These are phyloP conservation scores for Phlyctochytrium bullatum DNA, from an alignment of 192 early-diverging fungal species.

Conservation along the genomic window DNA sequence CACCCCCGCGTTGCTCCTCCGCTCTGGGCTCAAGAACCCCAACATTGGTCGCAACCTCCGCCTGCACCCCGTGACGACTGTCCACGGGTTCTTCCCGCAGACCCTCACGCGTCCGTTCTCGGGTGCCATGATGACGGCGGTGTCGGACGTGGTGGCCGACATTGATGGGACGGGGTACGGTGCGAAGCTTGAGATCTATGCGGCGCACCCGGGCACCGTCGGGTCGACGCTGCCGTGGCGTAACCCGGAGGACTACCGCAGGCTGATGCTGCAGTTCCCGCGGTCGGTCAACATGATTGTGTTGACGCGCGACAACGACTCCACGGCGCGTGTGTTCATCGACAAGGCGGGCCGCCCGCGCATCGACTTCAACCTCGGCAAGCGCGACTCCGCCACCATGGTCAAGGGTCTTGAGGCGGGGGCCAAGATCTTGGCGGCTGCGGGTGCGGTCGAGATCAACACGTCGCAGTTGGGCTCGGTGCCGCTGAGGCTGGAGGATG, in stretches of 20 bases:
- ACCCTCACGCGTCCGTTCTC: slow-evolving; percentile 32
- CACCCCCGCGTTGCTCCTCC: slow-evolving; percentile 59
- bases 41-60: slow-evolving; percentile 66
- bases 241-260: slow-evolving; percentile 47
- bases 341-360: slow-evolving; percentile 41
- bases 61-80: slow-evolving; percentile 59
- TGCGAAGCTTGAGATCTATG: slow-evolving; percentile 61
- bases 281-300: slow-evolving; percentile 50
- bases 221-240: slow-evolving; percentile 47
- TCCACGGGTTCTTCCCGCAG: slow-evolving; percentile 66
- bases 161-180: slow-evolving; percentile 64
- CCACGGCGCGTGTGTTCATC: slow-evolving; percentile 36
- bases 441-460: slow-evolving; percentile 57
- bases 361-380: slow-evolving; percentile 53
- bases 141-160: slow-evolving; percentile 56
- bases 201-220: slow-evolving; percentile 52
- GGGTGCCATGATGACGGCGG: slow-evolving; percentile 68
- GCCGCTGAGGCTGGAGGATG: slow-evolving; percentile 5
- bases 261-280: slow-evolving; percentile 38
- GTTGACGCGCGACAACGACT: slow-evolving; percentile 62
- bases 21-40: slow-evolving; percentile 64
- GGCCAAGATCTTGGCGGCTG: slow-evolving; percentile 55
- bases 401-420: slow-evolving; percentile 41
- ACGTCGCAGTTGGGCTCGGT: slow-evolving; percentile 45
- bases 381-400: slow-evolving; percentile 48